Evolutionary conservation across 2,329 filamentous ascomycete species (phyloP), one percentile per base, ranked within the genome.

Genomic region (Neophaeococcomyces mojaviensis): DNA sequence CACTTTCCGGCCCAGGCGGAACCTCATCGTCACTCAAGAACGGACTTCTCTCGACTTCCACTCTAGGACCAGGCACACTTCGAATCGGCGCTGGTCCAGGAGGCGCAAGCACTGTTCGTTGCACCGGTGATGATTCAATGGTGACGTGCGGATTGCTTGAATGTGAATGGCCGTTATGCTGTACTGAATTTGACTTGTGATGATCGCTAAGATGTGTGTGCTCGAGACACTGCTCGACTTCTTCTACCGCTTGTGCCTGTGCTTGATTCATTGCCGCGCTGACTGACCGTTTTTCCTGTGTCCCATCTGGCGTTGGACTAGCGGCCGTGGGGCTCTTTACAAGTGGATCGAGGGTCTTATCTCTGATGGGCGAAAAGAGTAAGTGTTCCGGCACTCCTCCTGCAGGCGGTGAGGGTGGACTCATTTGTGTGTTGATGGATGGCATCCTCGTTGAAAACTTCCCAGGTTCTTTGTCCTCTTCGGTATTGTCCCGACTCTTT

Each of bases 401-500:
- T 8, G n/a, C 46, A 35, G 13, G 40, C 33, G n/a, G 48, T 48
- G 44, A 32, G 32, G 33, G 19, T 3, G 40, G 19, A 41, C 3
- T 33, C n/a, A 19, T 9, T n/a, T 19, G 9, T 15, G 49, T 52
- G 6, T 49, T 56, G 22, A 58, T 51, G 10, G 55, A 57, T 10
- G 55, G 55, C 13, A 57, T 35, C 18, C 47, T 54, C 13, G 52
- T 19, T 34, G 47, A 50, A 40, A 56, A 57, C 22, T 46, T 57
- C 4, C 55, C 55, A 8, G 54, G 55, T 35, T 53, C 48, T 41
- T 54, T 59, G 30, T 54, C 50, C 31, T 52, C 54, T n/a, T 60
- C 58, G 24, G 64, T 62, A 16, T 62, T 61, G 8, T 59, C 59
- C 18, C 57, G 54, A 19, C 57, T 56, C 44, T 60, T 60, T 47